Base-by-base conservation (phyloP, 306 rosid genomes). In the Cicer pinnatifidum region DNA sequence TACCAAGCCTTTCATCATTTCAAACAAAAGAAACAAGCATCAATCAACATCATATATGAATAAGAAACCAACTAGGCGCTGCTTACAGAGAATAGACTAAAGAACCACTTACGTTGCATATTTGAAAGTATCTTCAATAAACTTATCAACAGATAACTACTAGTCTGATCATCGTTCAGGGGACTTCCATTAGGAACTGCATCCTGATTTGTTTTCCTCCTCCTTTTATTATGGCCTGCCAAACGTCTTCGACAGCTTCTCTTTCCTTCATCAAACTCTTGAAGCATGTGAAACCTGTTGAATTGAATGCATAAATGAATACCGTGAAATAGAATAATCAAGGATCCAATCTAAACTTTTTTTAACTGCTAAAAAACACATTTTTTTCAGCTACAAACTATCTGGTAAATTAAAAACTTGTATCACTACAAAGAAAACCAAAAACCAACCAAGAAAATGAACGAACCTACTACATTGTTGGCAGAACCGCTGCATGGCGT, bases 381-480 rank as follows among this genome's bases (percentile, higher is more conserved):
- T 5, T 62, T 15, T 51, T 69, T 16, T 17, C 63, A 61, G 15
- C 78, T 17, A 54, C 19, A 5, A 10, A 15, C 46, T 39, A 63
- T 11, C 39, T 4, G 10, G 13, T n/a, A 71, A 45, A 61, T n/a
- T 10, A 53, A n/a, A 1, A 84, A 39, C 37, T 5, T 5, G 74
- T 37, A 12, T 28, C 16, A 67, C 79, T 16, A 13, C 40, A 6
- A 64, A 40, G 4, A 54, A 41, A 35, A 44, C 57, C 12, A 56
- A 19, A 64, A 6, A 11, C 35, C 35, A 84, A 60, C 52, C 47
- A 10, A 39, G 69, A 60, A 67, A 11, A 35, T 15, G 51, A 73
- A 73, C 85, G 77, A 72, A 89, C 99, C 99, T 86, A 73, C 99
- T 94, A 75, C 99, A 94, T 73, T 94, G 99, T 68, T 94, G 99